Base-by-base conservation (phyloP, 1,284 basidiomycete species). In the Singerocomus rubriflavus region DNA sequence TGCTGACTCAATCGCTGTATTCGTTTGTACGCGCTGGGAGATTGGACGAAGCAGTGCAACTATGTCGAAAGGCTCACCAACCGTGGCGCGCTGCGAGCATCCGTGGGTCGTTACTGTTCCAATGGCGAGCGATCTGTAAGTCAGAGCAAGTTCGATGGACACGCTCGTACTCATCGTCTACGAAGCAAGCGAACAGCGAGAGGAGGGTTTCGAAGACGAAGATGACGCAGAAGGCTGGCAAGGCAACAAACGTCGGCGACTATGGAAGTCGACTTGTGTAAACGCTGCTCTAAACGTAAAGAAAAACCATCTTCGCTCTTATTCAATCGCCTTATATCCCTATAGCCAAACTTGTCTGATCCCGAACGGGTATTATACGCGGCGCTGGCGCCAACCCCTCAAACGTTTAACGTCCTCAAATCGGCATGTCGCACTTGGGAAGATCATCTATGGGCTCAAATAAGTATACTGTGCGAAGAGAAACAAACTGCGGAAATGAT, bases 361-460 rank as follows among this genome's bases (percentile, higher is more conserved):
- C 78, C 84, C 44, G 95, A 98, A 66, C 83, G 93, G 13, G 80
- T 86, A 1, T 72, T 98, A 0, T 96, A 95, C 60, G 95, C 94
- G 0, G 85, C 93, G 0, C 79, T 99, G 7, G 85, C 87, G 0
- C 94, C 94, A 4, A 81, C 84, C 0, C 76, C 80, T 4, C 77
- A 83, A 57, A 93, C 96, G 5, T 81, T 91, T 0, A 75, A 75
- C 6, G 78, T 93, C 7, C 84, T 98, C 10, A 81, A 81, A 60
- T 79, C 85, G 0, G 86, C 90, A 5, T 95, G 93, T 63, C 73
- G 85, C 32, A 88, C 86, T 26, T 99, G 95, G 94, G 89, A 95
- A 65, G 96, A 99, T 64, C 84, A 93, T 57, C 76, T 98, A 0
- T 99, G 96, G 97, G 92, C 91, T 1, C 86, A 93, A 58, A 77